Percentiles rank a stretch among this genome's conserved stretches.
Evolutionary conservation across 768 basidiomycete genomes (phyloP).

Genomic region (Leucosporidium creatinivorum): DNA sequence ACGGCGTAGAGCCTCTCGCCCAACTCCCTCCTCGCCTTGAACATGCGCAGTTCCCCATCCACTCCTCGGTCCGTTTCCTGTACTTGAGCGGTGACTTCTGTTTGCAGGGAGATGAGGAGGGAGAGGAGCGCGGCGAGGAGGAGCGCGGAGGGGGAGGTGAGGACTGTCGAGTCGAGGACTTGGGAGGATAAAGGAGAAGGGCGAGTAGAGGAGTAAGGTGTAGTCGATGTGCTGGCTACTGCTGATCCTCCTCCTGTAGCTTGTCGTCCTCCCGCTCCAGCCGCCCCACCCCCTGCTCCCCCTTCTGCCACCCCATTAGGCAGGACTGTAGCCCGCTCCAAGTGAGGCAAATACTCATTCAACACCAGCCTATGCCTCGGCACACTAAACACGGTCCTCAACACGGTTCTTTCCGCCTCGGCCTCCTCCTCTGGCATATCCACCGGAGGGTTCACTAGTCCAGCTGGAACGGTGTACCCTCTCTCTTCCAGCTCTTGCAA

Average conservation of each 20-base stretch:
- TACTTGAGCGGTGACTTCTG: slow-evolving; percentile 15
- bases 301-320: neutral
- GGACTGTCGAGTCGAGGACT: slow-evolving; percentile 24
- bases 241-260: slow-evolving; percentile 2
- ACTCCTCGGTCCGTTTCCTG: slow-evolving; percentile 33
- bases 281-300: neutral
- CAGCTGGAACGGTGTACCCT: slow-evolving; percentile 25
- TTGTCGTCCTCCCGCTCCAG: neutral
- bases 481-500: slow-evolving; percentile 19
- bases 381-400: slow-evolving; percentile 19
- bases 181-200: slow-evolving; percentile 21
- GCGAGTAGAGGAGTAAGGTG: neutral
- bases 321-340: neutral
- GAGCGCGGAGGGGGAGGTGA: slow-evolving; percentile 28
- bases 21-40: slow-evolving; percentile 31
- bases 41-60: slow-evolving; percentile 33
- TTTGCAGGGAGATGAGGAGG: slow-evolving; percentile 31
- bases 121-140: slow-evolving; percentile 28
- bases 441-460: slow-evolving; percentile 14
- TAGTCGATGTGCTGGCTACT: neutral
- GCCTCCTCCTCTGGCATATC: slow-evolving; percentile 32
- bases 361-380: slow-evolving; percentile 21
- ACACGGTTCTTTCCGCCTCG: slow-evolving; percentile 21
- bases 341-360: slow-evolving; percentile 18
- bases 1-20: slow-evolving; percentile 30